Evolutionary conservation across 805 yeast genomes (phyloP), one percentile per base, ranked within the genome.

Genomic region (Candida railenensis): DNA sequence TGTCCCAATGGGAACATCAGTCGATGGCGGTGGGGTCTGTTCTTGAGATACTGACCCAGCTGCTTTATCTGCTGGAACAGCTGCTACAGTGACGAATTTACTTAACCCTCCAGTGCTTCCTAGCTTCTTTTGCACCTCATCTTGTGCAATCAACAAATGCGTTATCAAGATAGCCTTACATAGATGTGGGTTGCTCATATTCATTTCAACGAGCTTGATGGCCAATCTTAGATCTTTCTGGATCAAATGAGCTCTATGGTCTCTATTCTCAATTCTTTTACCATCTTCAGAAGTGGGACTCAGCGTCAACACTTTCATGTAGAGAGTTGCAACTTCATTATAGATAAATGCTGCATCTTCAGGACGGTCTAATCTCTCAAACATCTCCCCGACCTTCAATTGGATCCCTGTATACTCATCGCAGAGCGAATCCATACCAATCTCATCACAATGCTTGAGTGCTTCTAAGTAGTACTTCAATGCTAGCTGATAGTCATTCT

Each of bases 351-450:
- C 73, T 0, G 96, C 95, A 44, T 85, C 86, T 12, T 79, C 79
- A 28, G 58, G 53, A 81, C 78, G 74, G 18, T 73, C 76, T 54
- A 89, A 63, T 36, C 83, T 73, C 57, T 89, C 96, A 59, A 81
- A 87, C 89, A 89, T 85, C 57, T 90, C 96, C 9, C 86, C 96
- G 32, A 89, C 71, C 57, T 91, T 89, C 62, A 92, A 72, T 58
- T 91, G 96, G 44, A 92, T 80, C 0, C 97, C 97, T 0, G 97
- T 91, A 62, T 87, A 91, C 57, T 87, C 92, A 57, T 89, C 94
- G 47, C 81, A 73, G 28, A 86, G 55, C 9, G 76, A 77, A 50
- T 80, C 78, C 67, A 89, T 61, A 0, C 73, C 74, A 40, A 81
- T 65, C 22, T 74, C 68, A 33, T 82, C 76, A 34, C 89, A 84